These are phyloP conservation scores for Amphibolis antarctica DNA, from an alignment of 106 monocot genomes.

Conservation along the genomic window DNA sequence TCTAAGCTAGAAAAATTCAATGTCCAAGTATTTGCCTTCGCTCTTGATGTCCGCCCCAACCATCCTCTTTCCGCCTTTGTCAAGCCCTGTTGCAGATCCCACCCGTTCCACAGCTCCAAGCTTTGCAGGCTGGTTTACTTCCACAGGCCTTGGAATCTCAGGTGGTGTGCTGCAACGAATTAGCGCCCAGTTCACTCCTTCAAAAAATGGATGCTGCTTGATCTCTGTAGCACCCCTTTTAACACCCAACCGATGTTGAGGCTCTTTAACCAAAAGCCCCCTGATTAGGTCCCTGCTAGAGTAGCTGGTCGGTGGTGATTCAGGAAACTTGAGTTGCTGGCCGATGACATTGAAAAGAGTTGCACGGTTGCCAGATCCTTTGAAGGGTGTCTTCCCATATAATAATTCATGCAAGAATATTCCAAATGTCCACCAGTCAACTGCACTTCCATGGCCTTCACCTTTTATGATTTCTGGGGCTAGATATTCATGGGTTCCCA, in stretches of 20 bases:
- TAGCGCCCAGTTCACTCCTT: conserved; percentile 29
- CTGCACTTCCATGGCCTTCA: conserved; percentile 31
- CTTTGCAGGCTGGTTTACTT: conserved; percentile 2
- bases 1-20: conserved; percentile 21
- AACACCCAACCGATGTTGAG: conserved; percentile 29
- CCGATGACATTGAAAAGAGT: conserved; percentile 30
- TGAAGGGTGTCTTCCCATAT: conserved; percentile 29
- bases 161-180: conserved; percentile 26
- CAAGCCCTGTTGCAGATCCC: not conserved
- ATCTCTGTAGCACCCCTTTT: conserved; percentile 30
- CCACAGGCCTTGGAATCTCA: conserved; percentile 12
- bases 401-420: conserved; percentile 28
- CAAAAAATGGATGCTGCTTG: conserved; percentile 35
- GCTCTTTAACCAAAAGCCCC: conserved; percentile 27
- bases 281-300: conserved; percentile 25
- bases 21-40: conserved; percentile 15
- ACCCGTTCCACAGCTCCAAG: not conserved
- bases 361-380: conserved; percentile 27
- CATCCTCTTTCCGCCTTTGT: conserved; percentile 11
- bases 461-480: conserved; percentile 33
- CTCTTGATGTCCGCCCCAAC: conserved; percentile 9
- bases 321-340: conserved; percentile 25
- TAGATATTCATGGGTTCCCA: conserved; percentile 30
- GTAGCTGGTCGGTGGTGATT: conserved; percentile 20
- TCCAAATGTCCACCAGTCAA: conserved; percentile 36